phyloP scores from a whole-genome alignment of 2,329 filamentous ascomycete genomes.

The Juglanconis sp. region DNA sequence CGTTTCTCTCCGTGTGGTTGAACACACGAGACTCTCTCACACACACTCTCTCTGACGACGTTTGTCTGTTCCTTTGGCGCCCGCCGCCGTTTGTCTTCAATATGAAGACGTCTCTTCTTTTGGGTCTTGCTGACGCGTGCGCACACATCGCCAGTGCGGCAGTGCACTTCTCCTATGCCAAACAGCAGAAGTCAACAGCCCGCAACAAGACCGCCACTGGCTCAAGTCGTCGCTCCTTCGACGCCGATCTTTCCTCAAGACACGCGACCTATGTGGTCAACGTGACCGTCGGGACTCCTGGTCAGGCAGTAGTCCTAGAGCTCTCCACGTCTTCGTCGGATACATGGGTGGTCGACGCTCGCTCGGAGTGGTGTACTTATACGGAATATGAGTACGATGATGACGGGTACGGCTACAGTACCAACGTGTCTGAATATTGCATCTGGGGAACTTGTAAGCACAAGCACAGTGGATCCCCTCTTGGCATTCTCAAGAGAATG shows the following conservation, averaged over 20 bases:
- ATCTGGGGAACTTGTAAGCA: slow-evolving; percentile 24
- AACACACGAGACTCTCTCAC: too few species aligned
- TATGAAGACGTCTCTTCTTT: slow-evolving; percentile 15
- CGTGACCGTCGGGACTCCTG: slow-evolving; percentile 26
- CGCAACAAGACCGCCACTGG: neutral
- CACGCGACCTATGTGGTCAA: slow-evolving; percentile 24
- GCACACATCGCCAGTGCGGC: neutral
- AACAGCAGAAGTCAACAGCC: neutral
- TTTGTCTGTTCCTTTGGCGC: neutral
- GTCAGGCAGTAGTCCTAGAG: slow-evolving; percentile 26
- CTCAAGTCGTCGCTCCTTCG: neutral
- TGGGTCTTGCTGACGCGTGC: slow-evolving; percentile 5
- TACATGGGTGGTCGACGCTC: slow-evolving; percentile 28
- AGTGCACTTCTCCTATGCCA: slow-evolving; percentile 13
- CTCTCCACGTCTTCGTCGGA: slow-evolving; percentile 23
- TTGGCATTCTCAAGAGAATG: neutral
- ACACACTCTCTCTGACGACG: too few species aligned
- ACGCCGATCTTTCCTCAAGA: slow-evolving; percentile 11
- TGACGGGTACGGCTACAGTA: neutral
- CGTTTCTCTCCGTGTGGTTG: too few species aligned
- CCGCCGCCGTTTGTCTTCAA: neutral
- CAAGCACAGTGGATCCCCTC: neutral
- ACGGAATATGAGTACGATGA: neutral
- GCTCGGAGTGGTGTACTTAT: slow-evolving; percentile 12
- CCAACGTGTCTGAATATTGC: slow-evolving; percentile 14